These are phyloP conservation scores for Aspergillus diversus DNA, from an alignment of 495 filamentous ascomycete genomes.

Conservation along the genomic window DNA sequence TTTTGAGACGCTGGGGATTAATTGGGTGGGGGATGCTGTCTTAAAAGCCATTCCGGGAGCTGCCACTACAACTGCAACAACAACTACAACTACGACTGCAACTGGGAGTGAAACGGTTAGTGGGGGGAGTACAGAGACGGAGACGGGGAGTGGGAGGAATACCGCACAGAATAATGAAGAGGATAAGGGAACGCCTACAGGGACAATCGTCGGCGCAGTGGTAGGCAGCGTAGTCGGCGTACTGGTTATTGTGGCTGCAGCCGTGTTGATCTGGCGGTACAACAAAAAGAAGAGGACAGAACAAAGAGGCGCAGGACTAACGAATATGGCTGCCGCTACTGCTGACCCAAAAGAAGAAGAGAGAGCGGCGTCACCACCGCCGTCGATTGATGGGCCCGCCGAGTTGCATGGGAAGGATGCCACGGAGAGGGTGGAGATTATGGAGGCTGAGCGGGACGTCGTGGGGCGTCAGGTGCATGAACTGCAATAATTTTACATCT, in stretches of 20 bases:
- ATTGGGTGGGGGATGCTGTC: slow-evolving; percentile 4
- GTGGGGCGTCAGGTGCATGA: too few relatives aligned
- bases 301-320: not conserved
- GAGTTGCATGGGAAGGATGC: too few relatives aligned
- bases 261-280: not conserved
- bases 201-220: slow-evolving; percentile 10
- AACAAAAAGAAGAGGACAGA: not conserved
- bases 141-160: not conserved
- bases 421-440: too few relatives aligned
- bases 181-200: slow-evolving; percentile 1
- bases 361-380: too few relatives aligned
- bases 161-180: too few relatives aligned
- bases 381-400: too few relatives aligned
- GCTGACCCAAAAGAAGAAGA: not conserved
- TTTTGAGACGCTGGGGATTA: slow-evolving; percentile 7
- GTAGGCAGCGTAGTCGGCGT: slow-evolving; percentile 8
- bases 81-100: not conserved
- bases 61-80: not conserved
- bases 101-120: not conserved
- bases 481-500: too few relatives aligned
- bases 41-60: not conserved
- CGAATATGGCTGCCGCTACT: not conserved
- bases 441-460: too few relatives aligned
- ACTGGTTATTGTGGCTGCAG: not conserved
- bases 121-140: not conserved